Base-by-base conservation (phyloP, 805 yeast genomes). In the Candida tibetensis region DNA sequence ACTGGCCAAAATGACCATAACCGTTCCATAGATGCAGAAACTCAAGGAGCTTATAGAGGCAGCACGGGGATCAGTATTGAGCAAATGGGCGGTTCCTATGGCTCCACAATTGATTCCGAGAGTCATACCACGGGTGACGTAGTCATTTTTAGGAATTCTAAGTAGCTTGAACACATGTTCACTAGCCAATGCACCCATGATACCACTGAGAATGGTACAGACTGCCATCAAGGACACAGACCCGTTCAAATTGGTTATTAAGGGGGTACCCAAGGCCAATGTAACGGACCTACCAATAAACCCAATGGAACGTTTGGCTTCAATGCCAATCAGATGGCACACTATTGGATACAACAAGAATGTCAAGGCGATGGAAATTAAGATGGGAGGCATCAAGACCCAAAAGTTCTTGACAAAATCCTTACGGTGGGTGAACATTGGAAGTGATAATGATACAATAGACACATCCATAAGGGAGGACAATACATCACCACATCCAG, bases 401-500 rank as follows among this genome's bases (percentile, higher is more conserved):
- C 77, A 58, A 46, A 79, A 81, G 50, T 83, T 82, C 35, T 70
- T 69, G 19, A 65, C 57, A 44, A 85, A 71, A 49, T 85, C 95
- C 12, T 60, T 60, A 34, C 93, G 62, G 58, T 83, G 85, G 6
- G 83, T 76, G 58, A 74, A 85, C 87, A 85, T 82, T 3, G 95
- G 89, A 35, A 85, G 61, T 16, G 90, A 76, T 30, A 85, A 66
- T 1, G 91, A 76, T 1, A 83, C 89, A 58, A 85, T 85, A 2
- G 88, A 77, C 6, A 83, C 73, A 51, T 85, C 93, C 83, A 85
- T 81, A 47, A 85, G 57, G 0, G 89, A 74, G 4, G 80, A 56
- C 28, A 85, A 68, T 13, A 85, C 66, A 53, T 85, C 95, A 2
- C 95, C 95, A 10, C 90, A 85, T 0, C 95, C 95, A 1, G 95